These are phyloP conservation scores for Fennellomyces sp. DNA, from an alignment of 371 early-diverging fungal species.

Conservation along the genomic window DNA sequence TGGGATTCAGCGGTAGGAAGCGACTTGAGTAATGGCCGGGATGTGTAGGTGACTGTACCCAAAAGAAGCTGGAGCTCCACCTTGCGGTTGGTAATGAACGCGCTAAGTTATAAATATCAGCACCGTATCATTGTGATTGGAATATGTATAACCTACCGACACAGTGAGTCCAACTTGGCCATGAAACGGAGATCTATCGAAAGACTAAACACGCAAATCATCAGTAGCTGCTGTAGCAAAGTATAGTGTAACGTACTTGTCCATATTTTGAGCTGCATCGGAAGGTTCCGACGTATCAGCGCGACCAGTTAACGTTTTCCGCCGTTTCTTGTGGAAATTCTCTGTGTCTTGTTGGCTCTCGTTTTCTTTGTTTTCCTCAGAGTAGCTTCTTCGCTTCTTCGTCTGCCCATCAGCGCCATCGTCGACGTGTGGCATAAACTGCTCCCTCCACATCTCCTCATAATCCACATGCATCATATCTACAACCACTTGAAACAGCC, in stretches of 20 bases:
- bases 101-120: slow-evolving; percentile 16
- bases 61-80: slow-evolving; percentile 44
- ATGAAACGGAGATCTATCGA: slow-evolving; percentile 47
- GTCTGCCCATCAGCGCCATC: neutral
- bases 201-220: slow-evolving; percentile 18
- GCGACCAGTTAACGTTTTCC: slow-evolving; percentile 6
- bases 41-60: slow-evolving; percentile 24
- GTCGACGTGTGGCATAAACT: slow-evolving; percentile 19
- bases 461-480: slow-evolving; percentile 42
- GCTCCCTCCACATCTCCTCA: slow-evolving; percentile 41
- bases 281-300: neutral
- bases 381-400: slow-evolving; percentile 10
- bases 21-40: slow-evolving; percentile 41
- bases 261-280: slow-evolving; percentile 14
- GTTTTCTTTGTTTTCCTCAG: slow-evolving; percentile 2
- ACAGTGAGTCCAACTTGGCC: slow-evolving; percentile 51
- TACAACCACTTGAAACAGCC: slow-evolving; percentile 34
- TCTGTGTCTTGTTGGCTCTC: neutral
- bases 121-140: neutral
- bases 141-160: slow-evolving; percentile 23
- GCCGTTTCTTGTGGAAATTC: slow-evolving; percentile 12
- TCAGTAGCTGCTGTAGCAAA: neutral
- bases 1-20: slow-evolving; percentile 34
- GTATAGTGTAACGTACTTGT: slow-evolving; percentile 27
- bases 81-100: slow-evolving; percentile 49